Percentiles rank a stretch among this genome's conserved stretches.
Evolutionary conservation across 805 yeast genomes (phyloP).

Genomic region (Priceomyces haplophilus): DNA sequence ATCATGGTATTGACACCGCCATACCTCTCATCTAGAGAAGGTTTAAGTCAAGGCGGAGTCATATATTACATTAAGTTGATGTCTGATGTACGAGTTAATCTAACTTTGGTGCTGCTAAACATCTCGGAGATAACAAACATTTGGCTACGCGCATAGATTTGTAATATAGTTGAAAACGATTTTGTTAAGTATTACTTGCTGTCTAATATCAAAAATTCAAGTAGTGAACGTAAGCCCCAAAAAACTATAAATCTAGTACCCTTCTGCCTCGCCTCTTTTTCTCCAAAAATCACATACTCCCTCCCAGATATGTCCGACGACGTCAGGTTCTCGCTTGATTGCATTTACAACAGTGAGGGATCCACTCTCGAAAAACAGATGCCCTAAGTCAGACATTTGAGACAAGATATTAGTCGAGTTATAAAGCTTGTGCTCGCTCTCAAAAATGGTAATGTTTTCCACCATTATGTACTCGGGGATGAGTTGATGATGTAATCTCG

Average conservation of each 20-base stretch:
- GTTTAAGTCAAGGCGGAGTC: too few relatives aligned
- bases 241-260: slow-evolving; percentile 37
- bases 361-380: slow-evolving; percentile 32
- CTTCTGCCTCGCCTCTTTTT: slow-evolving; percentile 72
- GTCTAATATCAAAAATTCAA: too few relatives aligned
- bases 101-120: too few relatives aligned
- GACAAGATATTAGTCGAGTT: slow-evolving; percentile 42
- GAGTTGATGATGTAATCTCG: slow-evolving; percentile 87
- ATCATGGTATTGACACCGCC: too few relatives aligned
- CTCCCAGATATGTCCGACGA: slow-evolving; percentile 39
- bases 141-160: too few relatives aligned
- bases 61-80: too few relatives aligned
- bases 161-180: too few relatives aligned
- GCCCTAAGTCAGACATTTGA: slow-evolving; percentile 40
- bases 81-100: too few relatives aligned
- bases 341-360: slow-evolving; percentile 43
- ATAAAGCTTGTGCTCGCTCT: slow-evolving; percentile 21
- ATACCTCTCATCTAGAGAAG: too few relatives aligned
- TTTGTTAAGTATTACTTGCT: too few relatives aligned
- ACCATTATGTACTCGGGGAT: slow-evolving; percentile 66
- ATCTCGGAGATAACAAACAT: too few relatives aligned
- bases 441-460: slow-evolving; percentile 50
- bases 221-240: too few relatives aligned
- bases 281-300: slow-evolving; percentile 94
- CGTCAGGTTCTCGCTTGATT: slow-evolving; percentile 51